Percentiles rank a stretch among this genome's conserved stretches.
Conservation (phyloP, 768 basidiomycete genomes). For the Lenzites betulinus region DNA sequence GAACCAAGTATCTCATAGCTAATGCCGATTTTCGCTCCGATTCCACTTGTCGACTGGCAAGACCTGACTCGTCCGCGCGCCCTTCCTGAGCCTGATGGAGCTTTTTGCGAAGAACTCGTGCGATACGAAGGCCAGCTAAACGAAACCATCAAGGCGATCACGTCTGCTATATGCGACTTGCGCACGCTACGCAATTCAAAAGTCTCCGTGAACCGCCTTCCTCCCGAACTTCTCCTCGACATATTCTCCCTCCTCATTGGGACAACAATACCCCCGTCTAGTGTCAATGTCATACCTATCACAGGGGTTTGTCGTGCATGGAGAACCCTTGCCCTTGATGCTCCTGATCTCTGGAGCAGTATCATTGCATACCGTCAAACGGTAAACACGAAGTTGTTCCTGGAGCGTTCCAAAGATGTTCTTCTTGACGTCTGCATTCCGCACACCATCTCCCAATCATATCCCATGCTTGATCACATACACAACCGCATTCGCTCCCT, state of each 20-base stretch:
- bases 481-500: background rate
- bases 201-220: background rate
- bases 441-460: too few species aligned
- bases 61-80: too few species aligned
- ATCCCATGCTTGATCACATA: too few species aligned
- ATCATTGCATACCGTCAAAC: background rate
- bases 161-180: background rate
- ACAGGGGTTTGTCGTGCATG: background rate
- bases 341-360: background rate
- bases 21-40: too few species aligned
- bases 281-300: background rate
- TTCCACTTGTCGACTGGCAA: too few species aligned
- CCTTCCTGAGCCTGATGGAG: background rate
- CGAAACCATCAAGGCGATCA: background rate
- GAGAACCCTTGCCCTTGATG: background rate
- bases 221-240: background rate
- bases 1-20: too few species aligned
- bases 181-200: background rate
- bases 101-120: background rate
- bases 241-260: background rate
- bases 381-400: background rate
- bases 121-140: background rate
- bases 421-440: background rate
- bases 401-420: background rate
- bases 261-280: background rate